Evolutionary conservation across 1,139 yeast genomes (phyloP), one percentile per base, ranked within the genome.

Genomic region (Suhomyces bribrorum): DNA sequence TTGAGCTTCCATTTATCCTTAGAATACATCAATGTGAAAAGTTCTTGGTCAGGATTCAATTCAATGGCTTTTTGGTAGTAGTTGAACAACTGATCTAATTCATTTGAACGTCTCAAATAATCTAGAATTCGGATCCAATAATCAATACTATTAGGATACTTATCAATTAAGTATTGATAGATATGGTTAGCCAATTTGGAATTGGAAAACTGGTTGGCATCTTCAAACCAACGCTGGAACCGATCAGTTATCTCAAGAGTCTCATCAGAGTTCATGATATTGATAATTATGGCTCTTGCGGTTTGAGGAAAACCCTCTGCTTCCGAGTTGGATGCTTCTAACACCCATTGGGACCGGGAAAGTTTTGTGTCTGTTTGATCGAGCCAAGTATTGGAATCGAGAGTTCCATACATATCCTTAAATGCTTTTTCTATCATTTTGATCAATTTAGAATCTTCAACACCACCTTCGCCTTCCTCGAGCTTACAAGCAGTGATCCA

Each of bases 401-500:
- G 12, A 9, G 14, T 17, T 18, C 22, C 29, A 29, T 32, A 29
- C 33, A 34, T 41, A 34, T 78, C 77, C 26, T 69, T 61, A 14
- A 79, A 62, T 5, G 86, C 90, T 45, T 77, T 77, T 7, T 58
- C 63, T 35, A 86, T 54, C 16, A 81, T 64, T 43, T 73, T 74
- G 2, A 48, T 47, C 5, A 74, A 50, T 39, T 73, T 73, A 16
- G 66, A 62, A 6, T 59, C 64, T 2, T 70, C 60, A 0, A 61
- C 53, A 1, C 57, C 55, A 27, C 61, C 54, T 29, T 65, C 70
- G 36, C 75, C 67, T 53, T 87, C 95, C 58, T 88, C 95, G 12
- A 88, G 56, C 43, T 81, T 76, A 1, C 81, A 75, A 1, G 89
- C 90, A 0, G 83, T 70, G 1, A 87, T 62, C 94, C 95, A 87